phyloP scores from a whole-genome alignment of 2,329 filamentous ascomycete species.

The Nothophoma quercina region DNA sequence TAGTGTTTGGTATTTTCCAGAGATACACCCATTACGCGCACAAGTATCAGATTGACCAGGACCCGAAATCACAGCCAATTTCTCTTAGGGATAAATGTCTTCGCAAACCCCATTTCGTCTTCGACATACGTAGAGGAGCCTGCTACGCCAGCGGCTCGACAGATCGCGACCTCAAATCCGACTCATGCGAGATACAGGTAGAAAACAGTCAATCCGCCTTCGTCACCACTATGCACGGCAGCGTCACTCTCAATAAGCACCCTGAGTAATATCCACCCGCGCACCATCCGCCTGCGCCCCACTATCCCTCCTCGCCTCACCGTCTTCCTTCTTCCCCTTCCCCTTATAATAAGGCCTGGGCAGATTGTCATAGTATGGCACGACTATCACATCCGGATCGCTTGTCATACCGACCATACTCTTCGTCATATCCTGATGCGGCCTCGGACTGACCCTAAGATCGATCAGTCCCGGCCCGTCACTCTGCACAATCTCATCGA shows the following conservation, averaged over 20 bases:
- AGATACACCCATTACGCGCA: conserved; percentile 47
- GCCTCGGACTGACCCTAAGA: conserved; percentile 48
- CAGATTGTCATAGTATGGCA: conserved; percentile 60
- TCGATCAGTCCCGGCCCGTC: conserved; percentile 50
- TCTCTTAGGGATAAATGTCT: conserved; percentile 55
- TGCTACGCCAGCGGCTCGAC: no score
- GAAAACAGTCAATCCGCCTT: conserved; percentile 32
- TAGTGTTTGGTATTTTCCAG: conserved; percentile 37
- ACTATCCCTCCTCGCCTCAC: not conserved
- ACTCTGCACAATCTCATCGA: conserved; percentile 41
- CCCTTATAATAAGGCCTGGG: conserved; percentile 45
- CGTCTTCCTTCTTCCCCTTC: not conserved
- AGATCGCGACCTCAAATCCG: conserved; percentile 50
- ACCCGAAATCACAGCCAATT: conserved; percentile 62
- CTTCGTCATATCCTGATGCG: conserved; percentile 43
- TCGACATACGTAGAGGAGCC: no score
- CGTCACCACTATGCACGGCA: conserved; percentile 40
- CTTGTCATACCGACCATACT: conserved; percentile 55
- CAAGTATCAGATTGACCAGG: conserved; percentile 55
- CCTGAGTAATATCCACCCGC: not conserved
- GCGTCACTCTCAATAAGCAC: no score
- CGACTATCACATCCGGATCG: conserved; percentile 55
- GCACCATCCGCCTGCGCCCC: not conserved
- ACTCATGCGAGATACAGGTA: conserved; percentile 43
- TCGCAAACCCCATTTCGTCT: no score